phyloP scores from a whole-genome alignment of 2,329 filamentous ascomycete species.

The Colletotrichum echinochloae region DNA sequence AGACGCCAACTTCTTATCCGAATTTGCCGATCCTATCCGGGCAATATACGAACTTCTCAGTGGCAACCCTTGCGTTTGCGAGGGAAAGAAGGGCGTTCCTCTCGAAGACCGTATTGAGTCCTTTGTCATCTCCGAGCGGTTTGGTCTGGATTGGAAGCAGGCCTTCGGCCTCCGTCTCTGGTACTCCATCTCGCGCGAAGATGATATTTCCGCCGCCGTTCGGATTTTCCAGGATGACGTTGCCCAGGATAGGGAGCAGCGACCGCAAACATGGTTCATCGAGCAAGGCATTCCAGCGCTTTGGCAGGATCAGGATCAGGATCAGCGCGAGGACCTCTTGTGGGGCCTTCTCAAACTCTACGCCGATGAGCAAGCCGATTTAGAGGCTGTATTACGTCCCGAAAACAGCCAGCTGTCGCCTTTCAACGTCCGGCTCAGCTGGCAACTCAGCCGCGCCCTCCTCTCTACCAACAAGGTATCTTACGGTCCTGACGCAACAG shows the following conservation, averaged over 20 bases:
- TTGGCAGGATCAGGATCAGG: constrained; percentile 70
- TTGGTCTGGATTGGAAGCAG: constrained; percentile 92
- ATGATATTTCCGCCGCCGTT: constrained; percentile 80
- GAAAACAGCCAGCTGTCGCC: constrained; percentile 82
- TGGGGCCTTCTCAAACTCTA: constrained; percentile 91
- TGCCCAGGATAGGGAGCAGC: constrained; percentile 75
- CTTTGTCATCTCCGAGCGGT: constrained; percentile 86
- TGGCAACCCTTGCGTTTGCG: constrained; percentile 86
- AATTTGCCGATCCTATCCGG: constrained; percentile 86
- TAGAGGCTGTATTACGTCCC: constrained; percentile 80
- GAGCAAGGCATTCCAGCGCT: constrained; percentile 68
- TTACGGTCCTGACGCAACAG: constrained; percentile 65
- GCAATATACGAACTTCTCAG: constrained; percentile 90
- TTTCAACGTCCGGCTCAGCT: constrained; percentile 80
- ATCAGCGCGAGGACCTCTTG: constrained; percentile 79
- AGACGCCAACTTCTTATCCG: constrained; percentile 83
- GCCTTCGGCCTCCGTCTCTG: constrained; percentile 91
- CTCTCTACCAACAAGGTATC: constrained; percentile 61
- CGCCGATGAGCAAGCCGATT: constrained; percentile 65
- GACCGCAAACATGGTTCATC: constrained; percentile 78
- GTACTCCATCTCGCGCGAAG: constrained; percentile 80
- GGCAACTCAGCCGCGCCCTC: constrained; percentile 84
- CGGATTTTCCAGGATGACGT: constrained; percentile 80
- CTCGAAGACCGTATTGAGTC: constrained; percentile 83
- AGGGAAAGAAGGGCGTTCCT: constrained; percentile 78